These are phyloP conservation scores for Colletotrichum tamarilloi DNA, from an alignment of 2,329 filamentous ascomycete species.

Conservation along the genomic window DNA sequence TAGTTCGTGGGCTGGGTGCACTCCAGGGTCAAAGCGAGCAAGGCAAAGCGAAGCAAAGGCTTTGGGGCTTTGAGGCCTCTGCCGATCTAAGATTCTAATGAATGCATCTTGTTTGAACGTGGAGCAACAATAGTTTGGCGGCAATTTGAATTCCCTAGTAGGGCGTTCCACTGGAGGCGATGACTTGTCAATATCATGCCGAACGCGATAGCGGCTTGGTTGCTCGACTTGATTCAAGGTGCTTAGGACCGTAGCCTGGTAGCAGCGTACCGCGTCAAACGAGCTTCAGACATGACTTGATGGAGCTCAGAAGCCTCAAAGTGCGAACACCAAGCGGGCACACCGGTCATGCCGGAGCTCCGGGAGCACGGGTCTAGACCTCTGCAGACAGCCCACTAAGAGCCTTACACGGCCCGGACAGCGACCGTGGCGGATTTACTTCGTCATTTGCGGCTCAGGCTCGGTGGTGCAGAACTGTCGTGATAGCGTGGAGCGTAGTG, in stretches of 20 bases:
- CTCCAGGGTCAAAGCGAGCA: not conserved
- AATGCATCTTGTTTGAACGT: not conserved
- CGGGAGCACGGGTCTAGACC: slow-evolving; percentile 10
- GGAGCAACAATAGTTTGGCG: not conserved
- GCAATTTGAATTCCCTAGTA: not conserved
- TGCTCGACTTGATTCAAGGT: not conserved
- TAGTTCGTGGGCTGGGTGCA: not conserved
- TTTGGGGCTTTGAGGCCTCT: not conserved
- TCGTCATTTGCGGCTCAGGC: slow-evolving; percentile 11
- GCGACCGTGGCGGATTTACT: not conserved
- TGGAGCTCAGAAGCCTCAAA: not conserved
- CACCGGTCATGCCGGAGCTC: slow-evolving; percentile 14
- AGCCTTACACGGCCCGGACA: slow-evolving; percentile 20
- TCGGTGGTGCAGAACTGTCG: not conserved
- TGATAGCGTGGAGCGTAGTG: not conserved
- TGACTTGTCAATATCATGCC: not conserved
- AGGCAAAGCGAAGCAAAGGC: not conserved
- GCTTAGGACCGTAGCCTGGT: not conserved
- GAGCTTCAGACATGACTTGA: not conserved
- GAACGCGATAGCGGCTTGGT: not conserved
- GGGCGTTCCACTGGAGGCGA: not conserved
- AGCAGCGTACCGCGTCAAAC: not conserved
- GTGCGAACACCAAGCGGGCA: not conserved
- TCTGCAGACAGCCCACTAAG: not conserved
- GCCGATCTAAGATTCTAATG: not conserved